Conservation (phyloP, 2,329 filamentous ascomycete genomes). For the Paracoccidioides lutzii region DNA sequence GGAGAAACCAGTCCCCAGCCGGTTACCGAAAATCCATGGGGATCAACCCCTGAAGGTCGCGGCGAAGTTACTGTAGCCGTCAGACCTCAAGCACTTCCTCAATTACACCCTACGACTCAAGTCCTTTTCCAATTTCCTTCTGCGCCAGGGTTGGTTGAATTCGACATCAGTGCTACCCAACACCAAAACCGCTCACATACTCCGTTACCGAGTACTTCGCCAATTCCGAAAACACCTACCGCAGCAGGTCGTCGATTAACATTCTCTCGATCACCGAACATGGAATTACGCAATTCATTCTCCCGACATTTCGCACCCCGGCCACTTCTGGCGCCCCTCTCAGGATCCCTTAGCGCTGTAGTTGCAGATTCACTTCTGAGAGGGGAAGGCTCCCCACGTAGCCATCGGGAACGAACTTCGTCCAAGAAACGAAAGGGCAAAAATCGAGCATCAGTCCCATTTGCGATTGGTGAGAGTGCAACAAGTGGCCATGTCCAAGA, state of each 20-base stretch:
- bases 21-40: conserved; percentile 28
- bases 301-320: conserved; percentile 43
- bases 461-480: conserved; percentile 17
- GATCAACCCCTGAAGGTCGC: conserved; percentile 14
- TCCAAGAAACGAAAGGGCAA: neutral
- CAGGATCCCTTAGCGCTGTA: conserved; percentile 47
- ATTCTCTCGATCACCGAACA: conserved; percentile 26
- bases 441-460: neutral
- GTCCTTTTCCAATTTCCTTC: conserved; percentile 29
- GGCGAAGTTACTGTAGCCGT: conserved; percentile 12
- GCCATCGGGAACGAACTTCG: neutral
- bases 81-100: conserved; percentile 13
- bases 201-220: conserved; percentile 7
- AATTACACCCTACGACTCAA: conserved; percentile 16
- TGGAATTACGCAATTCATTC: conserved; percentile 35
- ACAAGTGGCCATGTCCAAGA: conserved; percentile 14
- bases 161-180: conserved; percentile 4
- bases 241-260: conserved; percentile 16
- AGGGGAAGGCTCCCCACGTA: conserved; percentile 34
- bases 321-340: conserved; percentile 48
- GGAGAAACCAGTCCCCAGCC: conserved; percentile 18
- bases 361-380: conserved; percentile 53
- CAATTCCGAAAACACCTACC: conserved; percentile 11
- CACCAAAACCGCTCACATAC: conserved; percentile 11
- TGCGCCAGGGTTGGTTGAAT: conserved; percentile 24